These are phyloP conservation scores for Saccharomycopsis capsularis DNA, from an alignment of 805 yeast genomes.

Conservation along the genomic window DNA sequence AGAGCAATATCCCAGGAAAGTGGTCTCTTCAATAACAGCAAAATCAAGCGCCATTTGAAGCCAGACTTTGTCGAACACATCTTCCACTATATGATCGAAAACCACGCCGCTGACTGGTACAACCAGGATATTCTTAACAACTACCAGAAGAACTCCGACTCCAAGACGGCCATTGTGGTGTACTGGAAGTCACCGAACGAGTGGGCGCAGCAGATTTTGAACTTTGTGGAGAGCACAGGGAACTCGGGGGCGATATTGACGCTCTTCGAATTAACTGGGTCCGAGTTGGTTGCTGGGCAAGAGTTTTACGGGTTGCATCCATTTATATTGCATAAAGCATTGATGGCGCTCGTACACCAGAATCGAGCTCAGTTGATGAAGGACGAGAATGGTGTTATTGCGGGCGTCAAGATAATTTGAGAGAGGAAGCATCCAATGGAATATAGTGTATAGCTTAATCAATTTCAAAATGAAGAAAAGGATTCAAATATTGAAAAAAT, in stretches of 20 bases:
- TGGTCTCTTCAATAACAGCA: conserved; percentile 44
- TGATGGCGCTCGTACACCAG: conserved; percentile 53
- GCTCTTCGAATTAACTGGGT: conserved; percentile 66
- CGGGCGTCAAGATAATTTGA: conserved; percentile 78
- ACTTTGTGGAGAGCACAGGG: conserved; percentile 73
- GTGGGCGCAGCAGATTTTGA: conserved; percentile 58
- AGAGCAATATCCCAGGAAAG: conserved; percentile 27
- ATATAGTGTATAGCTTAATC: no score
- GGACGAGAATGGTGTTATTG: conserved; percentile 57
- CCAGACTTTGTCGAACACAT: conserved; percentile 51
- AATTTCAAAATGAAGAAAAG: no score
- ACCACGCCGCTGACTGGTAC: conserved; percentile 45
- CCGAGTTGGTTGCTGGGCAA: conserved; percentile 49
- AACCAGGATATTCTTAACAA: conserved; percentile 25
- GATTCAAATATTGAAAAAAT: no score
- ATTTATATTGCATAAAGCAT: conserved; percentile 43
- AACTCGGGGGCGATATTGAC: conserved; percentile 75
- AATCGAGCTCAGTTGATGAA: conserved; percentile 70
- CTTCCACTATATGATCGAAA: conserved; percentile 47
- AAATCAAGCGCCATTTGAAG: conserved; percentile 47
- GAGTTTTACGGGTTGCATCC: conserved; percentile 61
- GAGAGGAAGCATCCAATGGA: no score
- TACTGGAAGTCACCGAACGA: conserved; percentile 65
- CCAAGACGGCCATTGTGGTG: conserved; percentile 49
- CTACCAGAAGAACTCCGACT: conserved; percentile 47